Evolutionary conservation across 495 filamentous ascomycete species (phyloP), one percentile per base, ranked within the genome.

Genomic region (Filosporella fistucella): DNA sequence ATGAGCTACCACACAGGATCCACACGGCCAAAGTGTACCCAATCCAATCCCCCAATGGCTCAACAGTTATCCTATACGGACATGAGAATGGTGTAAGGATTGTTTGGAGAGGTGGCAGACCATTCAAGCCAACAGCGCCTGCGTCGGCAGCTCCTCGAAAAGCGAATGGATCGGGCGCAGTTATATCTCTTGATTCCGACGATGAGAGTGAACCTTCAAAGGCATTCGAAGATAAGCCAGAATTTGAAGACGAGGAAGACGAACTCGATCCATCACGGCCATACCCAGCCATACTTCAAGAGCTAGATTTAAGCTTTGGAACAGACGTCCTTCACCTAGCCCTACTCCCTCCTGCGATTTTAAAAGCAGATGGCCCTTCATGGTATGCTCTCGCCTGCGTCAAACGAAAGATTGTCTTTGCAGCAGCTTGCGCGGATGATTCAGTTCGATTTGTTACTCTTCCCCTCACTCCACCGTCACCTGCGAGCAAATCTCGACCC

Each of bases 121-220:
- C 73, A 16, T 80, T 89, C 48, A 82, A 84, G 44, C 53, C 65
- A 14, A 42, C 65, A 25, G 35, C 63, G 64, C 42, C 80, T 81
- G 41, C 55, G 61, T 18, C 51, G 60, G 37, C 47, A 64, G 65
- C 39, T 1, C 16, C 51, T 3, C 20, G 47, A 21, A 57, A 49
- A 30, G 28, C 54, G 23, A 67, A 62, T 16, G 69, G 66, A 4
- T 67, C 67, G 25, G 65, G 57, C 7, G 81, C 88, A 58, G 69
- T 91, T 24, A 89, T 93, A 78, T 75, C 88, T 29, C 76, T 89
- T 32, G 85, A 89, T 60, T 90, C 86, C 0, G 87, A 93, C 51
- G 86, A 91, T 26, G 89, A 91, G 38, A 54, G 61, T 10, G 64
- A 67, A 10, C 18, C 56, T 30, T 63, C 76, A 43, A 72, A 73